phyloP scores from a whole-genome alignment of 768 basidiomycete species.

The Lactarius akahatsu region DNA sequence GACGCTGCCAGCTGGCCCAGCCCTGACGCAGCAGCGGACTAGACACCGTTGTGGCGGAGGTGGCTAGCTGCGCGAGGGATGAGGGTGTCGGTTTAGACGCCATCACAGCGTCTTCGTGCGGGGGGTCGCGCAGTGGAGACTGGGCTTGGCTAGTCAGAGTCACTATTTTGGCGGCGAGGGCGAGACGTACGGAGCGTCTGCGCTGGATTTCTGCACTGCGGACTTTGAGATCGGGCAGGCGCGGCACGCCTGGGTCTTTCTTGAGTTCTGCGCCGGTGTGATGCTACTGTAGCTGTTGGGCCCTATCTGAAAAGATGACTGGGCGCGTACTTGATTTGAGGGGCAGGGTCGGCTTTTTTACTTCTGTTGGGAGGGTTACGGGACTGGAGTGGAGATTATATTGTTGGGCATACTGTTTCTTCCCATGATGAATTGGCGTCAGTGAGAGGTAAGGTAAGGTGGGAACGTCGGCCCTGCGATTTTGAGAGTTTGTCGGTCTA shows the following conservation, averaged over 20 bases:
- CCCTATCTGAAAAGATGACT: not conserved
- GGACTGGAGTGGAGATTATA: no score
- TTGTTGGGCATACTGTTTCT: no score
- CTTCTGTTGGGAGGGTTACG: no score
- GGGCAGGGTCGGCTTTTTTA: not conserved
- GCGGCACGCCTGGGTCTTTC: constrained; percentile 87
- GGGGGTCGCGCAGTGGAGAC: constrained; percentile 20
- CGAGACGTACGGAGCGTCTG: constrained; percentile 44
- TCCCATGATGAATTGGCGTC: no score
- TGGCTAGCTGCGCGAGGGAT: constrained; percentile 53
- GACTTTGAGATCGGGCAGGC: constrained; percentile 75
- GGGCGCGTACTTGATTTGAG: not conserved
- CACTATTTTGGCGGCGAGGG: no score
- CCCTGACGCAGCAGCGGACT: constrained; percentile 38
- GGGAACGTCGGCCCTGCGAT: no score
- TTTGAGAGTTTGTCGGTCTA: no score
- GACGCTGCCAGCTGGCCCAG: constrained; percentile 20
- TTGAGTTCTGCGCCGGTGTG: constrained; percentile 58
- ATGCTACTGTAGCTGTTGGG: not conserved
- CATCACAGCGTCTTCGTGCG: constrained; percentile 61
- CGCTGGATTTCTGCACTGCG: no score
- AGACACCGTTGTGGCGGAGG: constrained; percentile 31
- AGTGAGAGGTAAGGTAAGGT: no score
- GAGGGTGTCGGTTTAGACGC: constrained; percentile 70
- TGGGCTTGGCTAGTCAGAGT: no score